Evolutionary conservation across 2,329 filamentous ascomycete species (phyloP), one percentile per base, ranked within the genome.

Genomic region (Stemphylium lycopersici): DNA sequence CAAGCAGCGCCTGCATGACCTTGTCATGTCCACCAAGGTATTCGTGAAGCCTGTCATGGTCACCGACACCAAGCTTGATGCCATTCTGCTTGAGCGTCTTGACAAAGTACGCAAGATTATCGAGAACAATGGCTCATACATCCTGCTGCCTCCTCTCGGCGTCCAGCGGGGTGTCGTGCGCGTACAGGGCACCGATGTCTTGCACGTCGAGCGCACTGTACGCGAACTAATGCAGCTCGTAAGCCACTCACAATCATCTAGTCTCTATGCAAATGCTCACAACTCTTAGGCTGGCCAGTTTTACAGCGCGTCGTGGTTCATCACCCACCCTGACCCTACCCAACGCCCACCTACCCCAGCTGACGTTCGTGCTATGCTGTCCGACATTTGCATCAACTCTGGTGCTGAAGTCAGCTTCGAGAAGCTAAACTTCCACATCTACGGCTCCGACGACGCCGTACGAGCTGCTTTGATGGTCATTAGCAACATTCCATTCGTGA

Each of bases 41-140:
- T 82, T 79, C 66, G 88, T 96, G 70, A 99, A 99, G 78, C 93
- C 97, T 72, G 91, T 96, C 38, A 86, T 90, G 61, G 89, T 99
- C 55, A 90, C 93, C 42, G 85, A 91, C 29, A 90, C 90, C 73
- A 99, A 99, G 79, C 91, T 98, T 59, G 95, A 99, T 76, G 96
- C 89, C 73, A 93, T 99, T 65, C 77, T 99, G 54, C 86, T 98
- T 32, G 90, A 90, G 66, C 89, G 95, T 22, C 82, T 98, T 67
- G 93, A 98, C 77, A 98, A 98, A 77, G 91, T 99, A 54, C 91
- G 93, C 70, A 97, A 96, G 81, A 96, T 99, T 62, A 93, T 97
- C 77, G 95, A 99, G 73, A 89, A 89, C 51, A 98, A 98, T 70
- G 95, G 93, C 33, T 96, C 93, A 6, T 96, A 96, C 75, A 91